Evolutionary conservation across 805 yeast genomes (phyloP).

Genomic region (Vanderwaltozyma polyspora): DNA sequence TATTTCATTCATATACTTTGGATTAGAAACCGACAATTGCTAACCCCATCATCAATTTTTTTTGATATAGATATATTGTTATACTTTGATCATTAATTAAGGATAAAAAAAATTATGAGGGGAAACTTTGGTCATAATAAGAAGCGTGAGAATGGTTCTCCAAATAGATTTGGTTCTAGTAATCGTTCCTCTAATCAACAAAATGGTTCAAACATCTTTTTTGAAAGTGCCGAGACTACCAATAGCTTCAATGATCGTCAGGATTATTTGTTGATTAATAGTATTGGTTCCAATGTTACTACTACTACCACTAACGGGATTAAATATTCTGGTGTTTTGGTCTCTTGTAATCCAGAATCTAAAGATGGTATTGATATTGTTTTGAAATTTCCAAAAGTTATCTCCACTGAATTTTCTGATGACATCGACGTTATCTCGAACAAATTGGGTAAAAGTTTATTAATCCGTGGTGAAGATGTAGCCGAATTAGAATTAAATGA

Average conservation of each 20-base stretch:
- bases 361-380: constrained; percentile 45
- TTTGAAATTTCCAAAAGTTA: constrained; percentile 39
- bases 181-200: background rate
- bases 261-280: constrained; percentile 40
- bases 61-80: too few species aligned
- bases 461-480: constrained; percentile 27
- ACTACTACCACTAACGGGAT: constrained; percentile 57
- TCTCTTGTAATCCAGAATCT: constrained; percentile 34
- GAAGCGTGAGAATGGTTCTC: too few species aligned
- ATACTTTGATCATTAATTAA: too few species aligned
- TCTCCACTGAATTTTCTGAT: constrained; percentile 25
- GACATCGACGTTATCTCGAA: constrained; percentile 14
- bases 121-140: too few species aligned
- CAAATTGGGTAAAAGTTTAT: constrained; percentile 15
- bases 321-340: constrained; percentile 46
- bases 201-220: constrained; percentile 6
- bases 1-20: too few species aligned
- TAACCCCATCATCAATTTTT: too few species aligned
- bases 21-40: too few species aligned
- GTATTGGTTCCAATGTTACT: constrained; percentile 47
- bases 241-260: constrained; percentile 44
- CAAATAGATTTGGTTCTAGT: constrained; percentile 2
- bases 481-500: constrained; percentile 31
- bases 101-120: too few species aligned
- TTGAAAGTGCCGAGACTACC: constrained; percentile 20